Evolutionary conservation across 148 eudicot genomes (phyloP).

Genomic region (Linanthus parryae): DNA sequence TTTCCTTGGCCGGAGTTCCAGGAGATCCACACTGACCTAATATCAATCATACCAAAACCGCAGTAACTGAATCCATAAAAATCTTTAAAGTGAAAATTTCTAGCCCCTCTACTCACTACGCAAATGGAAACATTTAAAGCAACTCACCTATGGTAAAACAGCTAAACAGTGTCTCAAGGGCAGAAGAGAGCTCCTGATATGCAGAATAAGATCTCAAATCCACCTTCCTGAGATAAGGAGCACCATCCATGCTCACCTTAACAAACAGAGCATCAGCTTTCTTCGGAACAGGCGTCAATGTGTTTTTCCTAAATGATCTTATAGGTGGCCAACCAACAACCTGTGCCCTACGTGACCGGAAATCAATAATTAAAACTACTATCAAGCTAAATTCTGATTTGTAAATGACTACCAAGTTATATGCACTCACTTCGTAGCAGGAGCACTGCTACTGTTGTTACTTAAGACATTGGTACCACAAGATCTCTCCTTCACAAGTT

Average conservation of each 20-base stretch:
- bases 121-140: no score
- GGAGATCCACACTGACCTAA: constrained; percentile 34
- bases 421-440: constrained; percentile 38
- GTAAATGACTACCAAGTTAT: neutral
- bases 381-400: constrained; percentile 4
- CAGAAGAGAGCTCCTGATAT: constrained; percentile 50
- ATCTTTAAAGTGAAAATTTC: neutral
- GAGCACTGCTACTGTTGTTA: constrained; percentile 24
- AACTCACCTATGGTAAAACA: constrained; percentile 53
- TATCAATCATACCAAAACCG: constrained; percentile 7
- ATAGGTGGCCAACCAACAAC: constrained; percentile 69
- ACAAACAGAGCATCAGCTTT: constrained; percentile 37
- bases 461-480: constrained; percentile 18
- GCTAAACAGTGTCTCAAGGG: constrained; percentile 63
- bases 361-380: constrained; percentile 4
- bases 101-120: no score
- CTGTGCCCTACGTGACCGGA: constrained; percentile 36
- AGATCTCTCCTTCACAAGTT: constrained; percentile 23
- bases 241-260: constrained; percentile 86
- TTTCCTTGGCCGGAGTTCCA: constrained; percentile 24
- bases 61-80: constrained; percentile 15
- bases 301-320: constrained; percentile 47
- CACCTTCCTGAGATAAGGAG: constrained; percentile 64
- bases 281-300: constrained; percentile 30
- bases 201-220: constrained; percentile 43